phyloP scores from a whole-genome alignment of 202 grass and related monocot genomes.

The Tripidium arundinaceum region DNA sequence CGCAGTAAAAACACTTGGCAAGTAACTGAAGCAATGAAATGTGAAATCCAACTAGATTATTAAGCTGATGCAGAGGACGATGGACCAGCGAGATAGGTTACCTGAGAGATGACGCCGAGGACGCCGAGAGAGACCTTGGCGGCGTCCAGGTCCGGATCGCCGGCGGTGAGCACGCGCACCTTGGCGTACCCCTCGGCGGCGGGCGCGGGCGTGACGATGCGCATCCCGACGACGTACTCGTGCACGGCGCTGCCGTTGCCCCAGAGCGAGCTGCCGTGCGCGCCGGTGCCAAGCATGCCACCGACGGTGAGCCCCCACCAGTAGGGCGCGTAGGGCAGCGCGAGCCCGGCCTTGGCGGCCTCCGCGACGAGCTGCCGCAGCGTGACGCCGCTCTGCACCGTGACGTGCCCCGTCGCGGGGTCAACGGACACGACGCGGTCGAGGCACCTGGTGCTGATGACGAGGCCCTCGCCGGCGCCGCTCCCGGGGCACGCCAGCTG shows the following conservation, averaged over 20 bases:
- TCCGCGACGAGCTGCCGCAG: conserved; percentile 47
- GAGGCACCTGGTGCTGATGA: conserved; percentile 53
- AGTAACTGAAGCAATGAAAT: background rate
- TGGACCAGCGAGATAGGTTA: background rate
- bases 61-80: background rate
- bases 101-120: conserved; percentile 75
- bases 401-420: background rate
- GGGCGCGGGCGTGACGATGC: conserved; percentile 54
- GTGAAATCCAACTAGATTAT: background rate
- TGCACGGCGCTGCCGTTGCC: conserved; percentile 77
- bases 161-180: conserved; percentile 33
- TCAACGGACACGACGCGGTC: conserved; percentile 48
- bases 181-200: conserved; percentile 34
- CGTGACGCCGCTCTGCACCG: conserved; percentile 53
- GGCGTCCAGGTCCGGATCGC: conserved; percentile 52
- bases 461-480: conserved; percentile 22
- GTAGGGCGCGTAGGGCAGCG: conserved; percentile 67
- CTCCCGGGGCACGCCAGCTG: conserved; percentile 56
- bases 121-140: conserved; percentile 83
- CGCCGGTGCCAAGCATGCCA: conserved; percentile 59
- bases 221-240: conserved; percentile 65
- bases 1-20: background rate
- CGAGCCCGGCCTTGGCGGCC: conserved; percentile 37
- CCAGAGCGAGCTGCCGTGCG: conserved; percentile 70
- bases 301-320: conserved; percentile 78